Percentiles rank a stretch among this genome's conserved stretches.
phyloP scores from a whole-genome alignment of 441 rosid genomes.

The Syzygium syzygioides region DNA sequence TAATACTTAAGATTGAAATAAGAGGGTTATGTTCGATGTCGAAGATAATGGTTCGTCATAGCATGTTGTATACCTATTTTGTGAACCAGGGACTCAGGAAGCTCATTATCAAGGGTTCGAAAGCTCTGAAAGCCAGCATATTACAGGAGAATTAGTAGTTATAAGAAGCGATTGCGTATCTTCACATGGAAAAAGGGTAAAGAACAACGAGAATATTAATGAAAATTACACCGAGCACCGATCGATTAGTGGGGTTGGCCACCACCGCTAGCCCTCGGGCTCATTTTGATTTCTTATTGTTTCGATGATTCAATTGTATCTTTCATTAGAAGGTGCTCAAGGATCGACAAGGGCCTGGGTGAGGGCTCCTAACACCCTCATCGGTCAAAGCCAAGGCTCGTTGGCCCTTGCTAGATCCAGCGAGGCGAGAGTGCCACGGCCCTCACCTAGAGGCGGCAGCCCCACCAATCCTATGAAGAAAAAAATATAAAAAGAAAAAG shows the following conservation, averaged over 20 bases:
- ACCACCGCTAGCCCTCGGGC: background rate
- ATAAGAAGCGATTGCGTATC: background rate
- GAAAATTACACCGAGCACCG: background rate
- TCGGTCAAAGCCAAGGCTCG: background rate
- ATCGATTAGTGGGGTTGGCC: background rate
- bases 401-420: background rate
- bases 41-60: background rate
- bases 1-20: background rate
- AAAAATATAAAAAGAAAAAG: background rate
- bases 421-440: background rate
- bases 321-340: background rate
- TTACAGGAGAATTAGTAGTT: background rate
- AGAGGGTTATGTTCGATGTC: background rate
- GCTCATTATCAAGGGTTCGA: background rate
- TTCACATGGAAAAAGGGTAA: background rate
- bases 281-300: background rate
- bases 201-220: background rate
- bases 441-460: background rate
- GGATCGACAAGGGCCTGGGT: accelerated
- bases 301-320: background rate
- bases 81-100: background rate
- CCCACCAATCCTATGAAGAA: background rate
- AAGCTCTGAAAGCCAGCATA: background rate
- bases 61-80: background rate
- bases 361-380: background rate